phyloP scores from a whole-genome alignment of 345 rosid species.

The Linum usitatissimum region DNA sequence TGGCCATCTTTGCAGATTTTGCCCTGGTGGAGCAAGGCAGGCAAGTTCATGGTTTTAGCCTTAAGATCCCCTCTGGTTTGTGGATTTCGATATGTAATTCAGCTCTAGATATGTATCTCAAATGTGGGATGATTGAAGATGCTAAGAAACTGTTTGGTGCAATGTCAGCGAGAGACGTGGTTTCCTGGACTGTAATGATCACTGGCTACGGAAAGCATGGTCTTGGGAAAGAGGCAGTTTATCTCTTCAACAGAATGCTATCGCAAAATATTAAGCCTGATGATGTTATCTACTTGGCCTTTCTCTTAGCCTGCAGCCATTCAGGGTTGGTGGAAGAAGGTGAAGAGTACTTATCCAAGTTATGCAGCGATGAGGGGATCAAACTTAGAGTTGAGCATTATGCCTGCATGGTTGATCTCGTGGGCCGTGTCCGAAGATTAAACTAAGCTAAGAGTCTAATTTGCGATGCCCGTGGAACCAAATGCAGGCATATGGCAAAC shows the following conservation, averaged over 20 bases:
- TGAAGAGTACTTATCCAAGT: slow-evolving; percentile 39
- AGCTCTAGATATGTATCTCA: slow-evolving; percentile 78
- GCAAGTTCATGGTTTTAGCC: slow-evolving; percentile 64
- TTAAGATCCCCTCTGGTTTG: slow-evolving; percentile 53
- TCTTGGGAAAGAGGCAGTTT: slow-evolving; percentile 51
- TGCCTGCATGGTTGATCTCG: slow-evolving; percentile 77
- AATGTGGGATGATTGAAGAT: slow-evolving; percentile 61
- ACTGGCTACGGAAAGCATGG: slow-evolving; percentile 91
- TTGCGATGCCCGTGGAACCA: slow-evolving; percentile 55
- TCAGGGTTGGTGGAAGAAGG: slow-evolving; percentile 66
- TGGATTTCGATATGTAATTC: slow-evolving; percentile 63
- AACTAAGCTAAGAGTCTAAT: slow-evolving; percentile 61
- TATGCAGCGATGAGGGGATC: slow-evolving; percentile 28
- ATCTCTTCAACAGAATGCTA: slow-evolving; percentile 44
- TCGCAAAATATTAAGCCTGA: slow-evolving; percentile 48
- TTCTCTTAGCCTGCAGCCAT: slow-evolving; percentile 83
- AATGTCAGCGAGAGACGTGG: slow-evolving; percentile 53
- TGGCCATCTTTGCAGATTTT: slow-evolving; percentile 76
- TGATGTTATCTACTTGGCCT: slow-evolving; percentile 64
- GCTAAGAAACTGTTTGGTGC: slow-evolving; percentile 48
- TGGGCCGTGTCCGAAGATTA: slow-evolving; percentile 67
- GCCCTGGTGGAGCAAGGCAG: slow-evolving; percentile 71
- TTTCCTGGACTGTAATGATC: slow-evolving; percentile 88
- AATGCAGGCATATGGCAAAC: slow-evolving; percentile 82
- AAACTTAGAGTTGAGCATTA: slow-evolving; percentile 68